A percentile compares a stretch with the other conserved stretches of the same genome.
Conservation (phyloP, 78 protist species). For the Creolimax fragrantissima region DNA sequence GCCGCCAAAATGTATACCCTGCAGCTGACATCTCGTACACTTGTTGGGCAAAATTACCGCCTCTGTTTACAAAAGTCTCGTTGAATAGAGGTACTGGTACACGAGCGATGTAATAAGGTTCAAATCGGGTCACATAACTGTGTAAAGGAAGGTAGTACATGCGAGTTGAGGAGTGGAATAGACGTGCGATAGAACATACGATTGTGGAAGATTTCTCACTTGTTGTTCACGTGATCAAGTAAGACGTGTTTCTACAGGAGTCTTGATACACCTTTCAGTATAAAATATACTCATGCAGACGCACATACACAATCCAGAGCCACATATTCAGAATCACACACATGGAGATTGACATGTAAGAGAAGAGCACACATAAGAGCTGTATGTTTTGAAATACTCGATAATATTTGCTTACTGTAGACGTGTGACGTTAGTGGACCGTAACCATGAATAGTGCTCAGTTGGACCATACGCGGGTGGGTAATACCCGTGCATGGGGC, state of each 20-base stretch:
- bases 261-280: too few relatives aligned
- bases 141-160: background rate
- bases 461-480: slow-evolving; percentile 35
- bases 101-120: slow-evolving; percentile 25
- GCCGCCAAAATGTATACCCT: slow-evolving; percentile 10
- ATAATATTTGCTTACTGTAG: background rate
- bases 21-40: slow-evolving; percentile 22
- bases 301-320: background rate
- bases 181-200: too few relatives aligned
- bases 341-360: background rate
- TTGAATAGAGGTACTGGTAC: background rate
- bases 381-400: background rate
- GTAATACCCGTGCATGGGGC: slow-evolving; percentile 29
- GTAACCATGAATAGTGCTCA: slow-evolving; percentile 10
- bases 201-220: too few relatives aligned
- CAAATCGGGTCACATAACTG: slow-evolving; percentile 18
- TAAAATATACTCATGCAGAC: too few relatives aligned
- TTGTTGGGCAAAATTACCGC: slow-evolving; percentile 38
- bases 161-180: too few relatives aligned
- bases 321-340: background rate
- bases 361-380: background rate
- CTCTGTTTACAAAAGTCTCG: slow-evolving; percentile 32
- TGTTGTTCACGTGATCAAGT: too few relatives aligned
- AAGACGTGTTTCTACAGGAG: too few relatives aligned
- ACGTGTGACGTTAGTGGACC: background rate